Evolutionary conservation across 257 asterid genomes (phyloP), one percentile per base, ranked within the genome.

Genomic region (Nicotiana tabacum): DNA sequence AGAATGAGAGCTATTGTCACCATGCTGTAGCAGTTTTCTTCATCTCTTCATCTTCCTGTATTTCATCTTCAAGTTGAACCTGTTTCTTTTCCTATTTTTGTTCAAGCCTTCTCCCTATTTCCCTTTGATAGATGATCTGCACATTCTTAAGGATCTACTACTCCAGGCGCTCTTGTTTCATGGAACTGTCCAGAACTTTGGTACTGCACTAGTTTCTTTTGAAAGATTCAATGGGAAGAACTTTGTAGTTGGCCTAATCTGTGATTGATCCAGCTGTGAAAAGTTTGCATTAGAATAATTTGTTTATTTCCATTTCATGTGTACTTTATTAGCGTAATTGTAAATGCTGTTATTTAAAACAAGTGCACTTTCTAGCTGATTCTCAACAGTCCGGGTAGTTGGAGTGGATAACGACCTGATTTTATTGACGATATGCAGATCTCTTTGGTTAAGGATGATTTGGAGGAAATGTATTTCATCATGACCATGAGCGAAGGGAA

Each of bases 381-480:
- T 17, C 62, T 74, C 62, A 48, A 74, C 43, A 27, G 80, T 74
- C 27, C 24, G 51, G 43, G 43, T 74, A 74, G 80, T 74, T 74
- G 21, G 80, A 48, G 62, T 55, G 27, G 80, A 74, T 74, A 48
- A 48, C 79, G 3, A 27, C 2, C 24, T 27, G 62, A 48, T 48
- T 74, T 27, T 27, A 15, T 74, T 74, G 11, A 27, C 39, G 43
- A 48, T 81, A 30, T 83, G 88, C 96, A 93, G 99, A 97, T 93
- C 84, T 96, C 98, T 64, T 90, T 84, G 82, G 91, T 92, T 67
- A 92, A 89, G 82, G 89, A 89, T 89, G 99, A 96, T 87, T 85
- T 96, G 88, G 98, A 92, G 90, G 98, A 94, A 87, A 96, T 96
- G 99, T 94, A 92, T 88, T 90, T 89, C 87, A 90, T 94, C 87